Conservation (phyloP, 768 basidiomycete genomes). For the Boletus vermiculosoides region DNA sequence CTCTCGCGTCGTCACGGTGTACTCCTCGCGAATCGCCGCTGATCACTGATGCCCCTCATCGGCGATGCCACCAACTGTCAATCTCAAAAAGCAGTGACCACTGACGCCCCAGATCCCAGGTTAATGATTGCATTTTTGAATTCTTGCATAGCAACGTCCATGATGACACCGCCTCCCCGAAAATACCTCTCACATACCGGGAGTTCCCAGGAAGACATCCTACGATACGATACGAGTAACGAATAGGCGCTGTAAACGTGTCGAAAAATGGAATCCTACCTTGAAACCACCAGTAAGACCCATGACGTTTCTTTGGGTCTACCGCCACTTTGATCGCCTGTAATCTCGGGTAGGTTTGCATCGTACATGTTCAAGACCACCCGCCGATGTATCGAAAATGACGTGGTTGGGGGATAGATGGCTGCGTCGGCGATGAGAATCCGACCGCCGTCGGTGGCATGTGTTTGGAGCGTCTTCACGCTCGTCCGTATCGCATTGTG, state of each 20-base stretch:
- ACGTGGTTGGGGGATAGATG: conserved; percentile 53
- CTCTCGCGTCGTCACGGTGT: neutral
- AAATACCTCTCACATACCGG: neutral
- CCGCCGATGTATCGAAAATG: conserved; percentile 42
- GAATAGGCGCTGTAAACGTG: neutral
- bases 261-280: conserved; percentile 26
- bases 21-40: neutral
- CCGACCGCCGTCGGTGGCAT: conserved; percentile 39
- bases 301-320: conserved; percentile 61
- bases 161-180: neutral
- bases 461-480: conserved; percentile 35
- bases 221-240: neutral
- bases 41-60: neutral
- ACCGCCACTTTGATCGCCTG: conserved; percentile 41
- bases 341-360: conserved; percentile 36
- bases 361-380: conserved; percentile 51
- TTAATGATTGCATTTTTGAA: neutral
- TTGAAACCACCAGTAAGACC: conserved; percentile 64
- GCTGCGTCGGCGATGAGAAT: conserved; percentile 31
- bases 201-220: no score
- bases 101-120: no score
- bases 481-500: conserved; percentile 16
- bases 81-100: no score
- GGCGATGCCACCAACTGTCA: neutral
- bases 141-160: neutral